Evolutionary conservation across 129 eudicot genomes (phyloP), one percentile per base, ranked within the genome.

Genomic region (Silybum marianum): DNA sequence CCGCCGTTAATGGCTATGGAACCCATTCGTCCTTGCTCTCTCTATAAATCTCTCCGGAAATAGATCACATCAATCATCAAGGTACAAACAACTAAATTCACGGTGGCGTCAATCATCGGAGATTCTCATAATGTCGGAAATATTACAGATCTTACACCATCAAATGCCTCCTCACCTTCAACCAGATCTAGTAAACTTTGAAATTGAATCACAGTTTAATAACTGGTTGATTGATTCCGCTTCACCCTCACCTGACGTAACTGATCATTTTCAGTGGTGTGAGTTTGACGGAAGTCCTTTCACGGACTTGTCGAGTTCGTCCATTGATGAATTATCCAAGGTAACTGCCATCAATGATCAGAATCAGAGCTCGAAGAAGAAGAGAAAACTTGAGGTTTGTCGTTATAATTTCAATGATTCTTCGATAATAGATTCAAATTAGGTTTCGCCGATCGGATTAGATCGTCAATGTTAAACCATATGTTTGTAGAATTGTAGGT

Each of bases 361-460:
- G 19, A 71, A 58, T 28, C 86, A 40, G 74, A 71, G 28, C 74
- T 38, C 14, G 40, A 83, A 34, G 58, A 83, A 34, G 58, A 83
- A 77, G 82, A 83, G 86, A 62, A 77, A 83, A 42, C 25, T 40
- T 63, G 82, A 83, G 86, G 86, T 82, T 74, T 74, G 69, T 81
- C 10, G 30, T 58, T 58, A 18, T 32, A 32, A 32, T 54, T 54
- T 54, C 63, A 16, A 0, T 51, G 63, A 54, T 54, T 54, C 63
- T 54, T 54, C 18, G 63, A 18, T 54, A 0, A 54, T 54, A 16
- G 63, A 54, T 54, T 54, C 63, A 54, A 54, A 54, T 54, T 54
- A 54, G 22, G 65, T 18, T 54, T 1, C 8, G 9, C 65, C 22
- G 65, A 54, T 54, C 23, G 65, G 21, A 3, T 7, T 54, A 54